Conservation (phyloP, 306 rosid genomes). For the Vigna trinervia region DNA sequence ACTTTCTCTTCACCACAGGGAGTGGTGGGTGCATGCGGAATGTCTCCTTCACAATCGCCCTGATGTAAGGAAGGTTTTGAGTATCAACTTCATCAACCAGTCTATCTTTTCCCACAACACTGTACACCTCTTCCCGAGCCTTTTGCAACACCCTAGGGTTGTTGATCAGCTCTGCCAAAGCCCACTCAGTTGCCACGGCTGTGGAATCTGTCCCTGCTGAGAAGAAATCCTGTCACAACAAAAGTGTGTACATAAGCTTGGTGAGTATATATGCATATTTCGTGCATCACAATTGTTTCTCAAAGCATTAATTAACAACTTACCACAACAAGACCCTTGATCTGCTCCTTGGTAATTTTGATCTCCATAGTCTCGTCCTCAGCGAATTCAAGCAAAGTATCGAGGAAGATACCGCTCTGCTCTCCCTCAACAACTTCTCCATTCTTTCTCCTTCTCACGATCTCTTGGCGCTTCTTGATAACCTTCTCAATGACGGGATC, state of each 20-base stretch:
- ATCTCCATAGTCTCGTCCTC: constrained; percentile 48
- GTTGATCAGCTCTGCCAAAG: constrained; percentile 60
- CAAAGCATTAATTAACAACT: too few species aligned
- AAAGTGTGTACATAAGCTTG: too few species aligned
- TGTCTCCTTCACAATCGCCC: constrained; percentile 61
- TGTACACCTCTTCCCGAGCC: constrained; percentile 53
- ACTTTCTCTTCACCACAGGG: constrained; percentile 50
- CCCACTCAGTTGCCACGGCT: constrained; percentile 50
- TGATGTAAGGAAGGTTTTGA: constrained; percentile 58
- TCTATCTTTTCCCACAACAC: constrained; percentile 50
- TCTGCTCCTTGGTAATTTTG: constrained; percentile 49
- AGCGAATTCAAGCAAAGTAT: constrained; percentile 49
- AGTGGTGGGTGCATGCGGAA: constrained; percentile 64
- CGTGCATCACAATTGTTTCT: too few species aligned
- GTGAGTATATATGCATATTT: too few species aligned
- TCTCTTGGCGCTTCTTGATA: constrained; percentile 47
- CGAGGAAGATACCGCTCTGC: constrained; percentile 42
- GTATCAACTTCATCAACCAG: constrained; percentile 53
- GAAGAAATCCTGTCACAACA: constrained; percentile 28
- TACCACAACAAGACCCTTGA: constrained; percentile 52
- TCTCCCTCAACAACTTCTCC: constrained; percentile 34
- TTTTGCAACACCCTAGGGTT: constrained; percentile 50
- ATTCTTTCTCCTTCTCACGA: background rate
- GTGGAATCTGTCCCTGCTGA: constrained; percentile 52
- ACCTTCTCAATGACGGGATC: constrained; percentile 53